Evolutionary conservation across 2,329 filamentous ascomycete species (phyloP), one percentile per base, ranked within the genome.

Genomic region (Alternaria conjuncta): DNA sequence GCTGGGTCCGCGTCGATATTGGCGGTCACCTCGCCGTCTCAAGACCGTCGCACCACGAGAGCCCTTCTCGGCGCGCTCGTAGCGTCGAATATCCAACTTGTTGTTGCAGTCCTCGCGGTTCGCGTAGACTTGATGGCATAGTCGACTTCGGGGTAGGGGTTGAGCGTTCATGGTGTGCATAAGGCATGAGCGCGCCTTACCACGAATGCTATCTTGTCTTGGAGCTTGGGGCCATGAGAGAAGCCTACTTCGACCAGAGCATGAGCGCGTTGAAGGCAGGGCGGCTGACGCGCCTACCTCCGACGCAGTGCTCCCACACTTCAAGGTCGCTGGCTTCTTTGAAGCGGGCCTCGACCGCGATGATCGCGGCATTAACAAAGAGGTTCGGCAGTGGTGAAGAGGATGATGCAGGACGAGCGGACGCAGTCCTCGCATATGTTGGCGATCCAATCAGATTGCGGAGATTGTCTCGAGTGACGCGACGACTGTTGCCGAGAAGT

Each of bases 401-500:
- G 32, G 15, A 5, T n/a, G 32, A 36, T 36, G 15, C 4, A 36
- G 32, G 32, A 36, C 32, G 32, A 36, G 15, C 32, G 4, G n/a
- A 36, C 32, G 8, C 32, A 36, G 32, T 36, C 32, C 32, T 9
- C 32, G 32, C 1, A 36, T 36, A 36, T 36, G 32, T n/a, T 36
- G 32, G 32, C 32, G 32, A 36, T 36, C 32, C 71, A 23, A 83
- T 76, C 8, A 82, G 77, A 32, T 81, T 78, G 0, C 57, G 54
- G 4, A 77, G 65, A 20, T 71, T 63, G 21, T 60, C 65, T 4
- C 73, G 67, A 3, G 63, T 64, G 10, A 45, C 58, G 20, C 57
- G 58, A 4, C 55, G 44, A 46, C 66, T 51, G n/a, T 56, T 63
- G 43, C 63, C 65, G 15, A 74, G 66, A 18, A 69, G 57, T 4